phyloP scores from a whole-genome alignment of 2,329 filamentous ascomycete genomes.

The Sporothrix globosa region DNA sequence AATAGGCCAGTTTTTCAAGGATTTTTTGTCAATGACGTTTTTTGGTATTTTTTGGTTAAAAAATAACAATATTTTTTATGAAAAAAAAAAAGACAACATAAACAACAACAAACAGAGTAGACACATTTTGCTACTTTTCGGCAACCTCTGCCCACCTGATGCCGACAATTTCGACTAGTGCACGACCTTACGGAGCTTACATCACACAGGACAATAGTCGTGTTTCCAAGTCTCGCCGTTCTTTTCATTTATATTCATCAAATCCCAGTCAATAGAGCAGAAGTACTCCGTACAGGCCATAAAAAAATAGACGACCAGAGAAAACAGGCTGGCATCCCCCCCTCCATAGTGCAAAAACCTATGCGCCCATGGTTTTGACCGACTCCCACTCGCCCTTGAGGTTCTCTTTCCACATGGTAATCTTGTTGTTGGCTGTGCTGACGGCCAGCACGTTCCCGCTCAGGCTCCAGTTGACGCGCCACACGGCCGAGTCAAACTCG shows the following conservation, averaged over 20 bases:
- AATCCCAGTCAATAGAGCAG: constrained; percentile 24
- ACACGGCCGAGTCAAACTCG: constrained; percentile 84
- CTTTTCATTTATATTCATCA: constrained; percentile 8
- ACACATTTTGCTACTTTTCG: no score
- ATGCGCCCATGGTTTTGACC: constrained; percentile 79
- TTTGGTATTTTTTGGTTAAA: no score
- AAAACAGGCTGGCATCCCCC: constrained; percentile 35
- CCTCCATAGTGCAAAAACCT: neutral
- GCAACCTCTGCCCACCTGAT: no score
- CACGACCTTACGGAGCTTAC: neutral
- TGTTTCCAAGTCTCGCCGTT: neutral
- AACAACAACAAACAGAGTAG: no score
- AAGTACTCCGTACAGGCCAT: neutral
- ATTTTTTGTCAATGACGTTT: no score
- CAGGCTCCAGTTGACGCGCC: constrained; percentile 97
- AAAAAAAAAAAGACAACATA: no score
- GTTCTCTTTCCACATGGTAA: constrained; percentile 98
- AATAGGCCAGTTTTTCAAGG: no score
- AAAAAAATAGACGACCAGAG: neutral
- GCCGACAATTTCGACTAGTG: no score
- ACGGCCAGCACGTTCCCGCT: constrained; percentile 96
- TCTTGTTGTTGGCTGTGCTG: constrained; percentile 92
- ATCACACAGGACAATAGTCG: neutral
- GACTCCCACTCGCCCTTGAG: constrained; percentile 95
- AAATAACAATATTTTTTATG: no score